These are phyloP conservation scores for Camillea tinctor DNA, from an alignment of 2,329 filamentous ascomycete genomes.

Conservation along the genomic window DNA sequence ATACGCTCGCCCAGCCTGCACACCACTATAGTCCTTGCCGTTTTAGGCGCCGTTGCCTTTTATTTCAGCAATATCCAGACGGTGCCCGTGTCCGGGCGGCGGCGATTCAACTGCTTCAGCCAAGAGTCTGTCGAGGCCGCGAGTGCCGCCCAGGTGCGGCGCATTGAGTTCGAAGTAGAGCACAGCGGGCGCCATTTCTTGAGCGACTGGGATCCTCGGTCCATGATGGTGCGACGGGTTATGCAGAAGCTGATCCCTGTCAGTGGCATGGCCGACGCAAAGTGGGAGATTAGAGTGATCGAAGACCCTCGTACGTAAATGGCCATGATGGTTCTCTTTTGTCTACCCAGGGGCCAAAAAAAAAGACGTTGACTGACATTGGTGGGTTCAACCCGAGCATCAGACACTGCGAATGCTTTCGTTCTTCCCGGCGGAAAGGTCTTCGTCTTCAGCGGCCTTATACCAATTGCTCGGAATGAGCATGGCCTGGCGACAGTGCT, in stretches of 20 bases:
- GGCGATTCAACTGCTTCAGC: slow-evolving; percentile 69
- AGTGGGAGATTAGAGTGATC: slow-evolving; percentile 76
- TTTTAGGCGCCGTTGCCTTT: slow-evolving; percentile 50
- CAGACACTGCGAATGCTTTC: slow-evolving; percentile 67
- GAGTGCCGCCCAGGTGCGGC: slow-evolving; percentile 53
- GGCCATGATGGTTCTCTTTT: neutral
- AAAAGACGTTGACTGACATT: neutral
- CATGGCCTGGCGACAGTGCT: slow-evolving; percentile 72
- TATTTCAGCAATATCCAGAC: slow-evolving; percentile 70
- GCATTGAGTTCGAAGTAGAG: slow-evolving; percentile 54
- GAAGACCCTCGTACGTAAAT: slow-evolving; percentile 53
- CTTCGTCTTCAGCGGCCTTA: slow-evolving; percentile 73
- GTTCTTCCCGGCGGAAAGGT: slow-evolving; percentile 78
- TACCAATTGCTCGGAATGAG: slow-evolving; percentile 65
- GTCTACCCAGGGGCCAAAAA: neutral
- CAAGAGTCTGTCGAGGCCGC: slow-evolving; percentile 53
- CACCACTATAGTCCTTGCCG: slow-evolving; percentile 40
- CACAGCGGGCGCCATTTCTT: slow-evolving; percentile 50
- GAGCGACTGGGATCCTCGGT: slow-evolving; percentile 57
- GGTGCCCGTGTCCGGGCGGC: slow-evolving; percentile 69
- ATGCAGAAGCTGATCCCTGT: slow-evolving; percentile 66
- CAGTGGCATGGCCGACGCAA: slow-evolving; percentile 55
- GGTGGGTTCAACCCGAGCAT: neutral
- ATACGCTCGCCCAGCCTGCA: slow-evolving; percentile 38
- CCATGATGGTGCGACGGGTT: slow-evolving; percentile 58